Conservation (phyloP, 768 basidiomycete species). For the Tephrocybe sp. region DNA sequence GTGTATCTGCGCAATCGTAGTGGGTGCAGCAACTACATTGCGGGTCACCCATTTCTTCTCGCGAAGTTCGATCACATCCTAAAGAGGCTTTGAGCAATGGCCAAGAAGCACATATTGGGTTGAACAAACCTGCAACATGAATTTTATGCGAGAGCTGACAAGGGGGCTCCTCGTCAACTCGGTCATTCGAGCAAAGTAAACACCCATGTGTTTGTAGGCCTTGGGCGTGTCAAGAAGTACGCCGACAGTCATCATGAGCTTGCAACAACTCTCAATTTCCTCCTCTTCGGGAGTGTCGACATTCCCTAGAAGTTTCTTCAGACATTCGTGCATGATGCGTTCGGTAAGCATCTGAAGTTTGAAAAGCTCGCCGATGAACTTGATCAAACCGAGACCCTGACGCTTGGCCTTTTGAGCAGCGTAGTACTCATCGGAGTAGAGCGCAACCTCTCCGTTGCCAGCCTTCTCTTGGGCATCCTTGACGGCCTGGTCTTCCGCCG, state of each 20-base stretch:
- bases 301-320: constrained; percentile 92
- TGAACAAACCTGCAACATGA: constrained; percentile 85
- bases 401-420: constrained; percentile 96
- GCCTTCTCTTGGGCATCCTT: constrained; percentile 65
- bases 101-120: not conserved
- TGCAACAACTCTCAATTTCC: constrained; percentile 95
- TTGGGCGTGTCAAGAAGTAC: constrained; percentile 77
- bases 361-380: constrained; percentile 98
- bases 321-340: constrained; percentile 98
- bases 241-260: constrained; percentile 89
- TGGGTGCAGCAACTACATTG: constrained; percentile 71
- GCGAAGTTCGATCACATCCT: constrained; percentile 93
- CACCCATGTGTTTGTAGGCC: constrained; percentile 83
- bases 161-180: constrained; percentile 73
- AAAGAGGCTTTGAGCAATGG: constrained; percentile 10
- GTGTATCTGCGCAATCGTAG: constrained; percentile 88
- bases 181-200: constrained; percentile 92
- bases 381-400: constrained; percentile 94
- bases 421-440: constrained; percentile 96
- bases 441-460: constrained; percentile 61
- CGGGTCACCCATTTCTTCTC: constrained; percentile 79
- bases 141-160: constrained; percentile 86
- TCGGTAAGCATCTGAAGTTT: constrained; percentile 98
- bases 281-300: constrained; percentile 96
- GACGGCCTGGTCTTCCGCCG: constrained; percentile 79